Evolutionary conservation across 441 rosid species (phyloP).

Genomic region (Jatropha multifida): DNA sequence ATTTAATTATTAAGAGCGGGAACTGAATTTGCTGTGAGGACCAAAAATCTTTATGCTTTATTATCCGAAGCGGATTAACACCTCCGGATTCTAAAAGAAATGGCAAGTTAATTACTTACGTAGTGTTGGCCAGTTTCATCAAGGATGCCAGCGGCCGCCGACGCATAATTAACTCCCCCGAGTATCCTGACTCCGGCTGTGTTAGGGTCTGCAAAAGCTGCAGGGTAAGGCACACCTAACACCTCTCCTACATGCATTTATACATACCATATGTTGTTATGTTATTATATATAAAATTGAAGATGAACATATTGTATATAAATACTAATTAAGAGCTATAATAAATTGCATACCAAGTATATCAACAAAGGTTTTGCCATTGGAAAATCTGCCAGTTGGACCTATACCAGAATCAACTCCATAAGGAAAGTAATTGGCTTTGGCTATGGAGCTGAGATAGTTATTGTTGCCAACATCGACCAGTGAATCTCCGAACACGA

Average conservation of each 20-base stretch:
- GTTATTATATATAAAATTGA: background rate
- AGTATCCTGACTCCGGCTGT: conserved; percentile 53
- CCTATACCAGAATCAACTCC: conserved; percentile 53
- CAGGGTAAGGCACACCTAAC: conserved; percentile 59
- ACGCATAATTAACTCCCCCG: conserved; percentile 77
- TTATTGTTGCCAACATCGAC: conserved; percentile 80
- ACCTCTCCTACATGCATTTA: conserved; percentile 42
- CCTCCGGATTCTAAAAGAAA: no score
- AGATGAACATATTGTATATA: background rate
- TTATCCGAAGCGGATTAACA: no score
- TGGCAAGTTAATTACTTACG: conserved; percentile 49
- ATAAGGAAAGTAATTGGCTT: conserved; percentile 59
- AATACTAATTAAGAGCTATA: background rate
- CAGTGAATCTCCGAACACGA: conserved; percentile 71
- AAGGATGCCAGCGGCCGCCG: conserved; percentile 88
- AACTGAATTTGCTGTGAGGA: no score
- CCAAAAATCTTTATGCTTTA: no score
- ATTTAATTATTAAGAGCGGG: no score
- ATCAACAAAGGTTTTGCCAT: conserved; percentile 65
- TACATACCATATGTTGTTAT: no score
- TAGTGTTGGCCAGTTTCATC: conserved; percentile 76
- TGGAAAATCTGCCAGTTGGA: conserved; percentile 67
- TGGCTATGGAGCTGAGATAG: conserved; percentile 48
- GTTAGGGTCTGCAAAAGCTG: conserved; percentile 64
- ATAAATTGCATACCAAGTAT: conserved; percentile 45